phyloP scores from a whole-genome alignment of 1,139 yeast species.

The Kurtzmaniella natalensis region DNA sequence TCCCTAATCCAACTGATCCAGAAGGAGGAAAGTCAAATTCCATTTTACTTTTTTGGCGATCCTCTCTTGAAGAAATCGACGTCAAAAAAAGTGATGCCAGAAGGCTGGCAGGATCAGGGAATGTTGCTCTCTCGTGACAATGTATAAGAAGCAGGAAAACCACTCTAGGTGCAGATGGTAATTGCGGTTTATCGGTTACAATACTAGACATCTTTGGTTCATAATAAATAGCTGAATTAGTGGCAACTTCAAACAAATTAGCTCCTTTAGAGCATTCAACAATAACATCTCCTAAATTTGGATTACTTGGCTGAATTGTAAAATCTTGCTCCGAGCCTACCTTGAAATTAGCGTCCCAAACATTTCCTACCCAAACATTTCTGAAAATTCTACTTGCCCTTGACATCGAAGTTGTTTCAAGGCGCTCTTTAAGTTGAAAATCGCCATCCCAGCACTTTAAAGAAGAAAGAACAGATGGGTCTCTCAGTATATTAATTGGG shows the following conservation, averaged over 20 bases:
- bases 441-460: slow-evolving; percentile 62
- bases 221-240: not conserved
- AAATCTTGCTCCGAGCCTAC: not conserved
- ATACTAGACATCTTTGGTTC: not conserved
- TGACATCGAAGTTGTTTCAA: slow-evolving; percentile 81
- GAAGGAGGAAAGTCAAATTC: slow-evolving; percentile 73
- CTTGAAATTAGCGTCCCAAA: slow-evolving; percentile 32
- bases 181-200: not conserved
- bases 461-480: slow-evolving; percentile 11
- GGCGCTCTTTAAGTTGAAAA: slow-evolving; percentile 66
- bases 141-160: slow-evolving; percentile 30
- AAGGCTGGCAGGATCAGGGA: slow-evolving; percentile 45
- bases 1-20: slow-evolving; percentile 74
- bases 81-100: slow-evolving; percentile 31
- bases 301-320: no score
- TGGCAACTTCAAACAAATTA: not conserved
- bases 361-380: slow-evolving; percentile 78
- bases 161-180: not conserved
- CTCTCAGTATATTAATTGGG: slow-evolving; percentile 1
- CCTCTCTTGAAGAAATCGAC: slow-evolving; percentile 16
- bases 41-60: not conserved
- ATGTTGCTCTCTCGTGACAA: slow-evolving; percentile 52
- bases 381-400: slow-evolving; percentile 59
- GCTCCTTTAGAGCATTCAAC: not conserved
- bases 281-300: not conserved